Evolutionary conservation across 192 early-diverging fungal genomes (phyloP).

Genomic region (Coemansia erecta): DNA sequence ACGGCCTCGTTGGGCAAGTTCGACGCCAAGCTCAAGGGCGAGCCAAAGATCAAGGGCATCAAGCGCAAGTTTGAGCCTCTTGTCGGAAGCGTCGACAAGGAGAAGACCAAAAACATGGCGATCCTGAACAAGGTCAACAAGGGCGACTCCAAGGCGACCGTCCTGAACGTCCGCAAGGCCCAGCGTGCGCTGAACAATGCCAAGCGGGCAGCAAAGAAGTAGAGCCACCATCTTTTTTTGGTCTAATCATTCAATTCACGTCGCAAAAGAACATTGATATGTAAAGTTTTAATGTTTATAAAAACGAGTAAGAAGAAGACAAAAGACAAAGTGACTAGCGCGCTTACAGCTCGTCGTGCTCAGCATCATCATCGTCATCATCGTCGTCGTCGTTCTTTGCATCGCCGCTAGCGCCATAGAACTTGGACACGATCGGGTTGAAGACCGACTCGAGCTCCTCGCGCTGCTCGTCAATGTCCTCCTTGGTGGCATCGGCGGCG

Average conservation of each 20-base stretch:
- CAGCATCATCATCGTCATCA: constrained; percentile 54
- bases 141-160: constrained; percentile 36
- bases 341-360: constrained; percentile 55
- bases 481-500: constrained; percentile 81
- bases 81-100: constrained; percentile 60
- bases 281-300: neutral
- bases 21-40: constrained; percentile 76
- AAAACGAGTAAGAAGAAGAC: constrained; percentile 1
- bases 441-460: constrained; percentile 90
- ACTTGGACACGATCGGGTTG: constrained; percentile 92
- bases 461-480: constrained; percentile 97
- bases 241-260: neutral
- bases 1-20: constrained; percentile 94
- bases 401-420: constrained; percentile 66
- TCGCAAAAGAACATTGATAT: neutral
- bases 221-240: neutral
- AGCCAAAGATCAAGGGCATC: constrained; percentile 80
- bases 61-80: constrained; percentile 69
- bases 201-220: constrained; percentile 33
- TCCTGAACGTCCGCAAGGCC: constrained; percentile 53
- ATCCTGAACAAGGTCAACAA: constrained; percentile 69
- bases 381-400: constrained; percentile 59
- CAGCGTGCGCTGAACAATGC: constrained; percentile 47
- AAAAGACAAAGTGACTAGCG: neutral
- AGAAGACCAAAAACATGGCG: constrained; percentile 68